A percentile compares a stretch with the other conserved stretches of the same genome.
Evolutionary conservation across 345 rosid genomes (phyloP).

Genomic region (Eucalyptus polybractea): DNA sequence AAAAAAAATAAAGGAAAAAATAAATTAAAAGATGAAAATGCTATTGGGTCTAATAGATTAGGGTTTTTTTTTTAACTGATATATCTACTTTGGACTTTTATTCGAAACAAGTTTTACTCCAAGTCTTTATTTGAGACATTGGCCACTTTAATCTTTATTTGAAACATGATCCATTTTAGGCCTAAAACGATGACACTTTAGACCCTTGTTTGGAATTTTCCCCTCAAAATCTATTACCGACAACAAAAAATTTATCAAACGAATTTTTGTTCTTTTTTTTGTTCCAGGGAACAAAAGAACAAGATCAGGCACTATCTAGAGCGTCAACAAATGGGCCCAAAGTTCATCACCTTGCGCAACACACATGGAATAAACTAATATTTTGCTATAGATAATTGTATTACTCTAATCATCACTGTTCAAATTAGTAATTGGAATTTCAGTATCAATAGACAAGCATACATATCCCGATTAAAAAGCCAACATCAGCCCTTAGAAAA

Average conservation of each 20-base stretch:
- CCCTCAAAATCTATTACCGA: fast-evolving
- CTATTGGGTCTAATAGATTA: fast-evolving
- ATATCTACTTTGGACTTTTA: fast-evolving
- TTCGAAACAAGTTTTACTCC: too few species aligned
- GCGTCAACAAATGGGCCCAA: fast-evolving
- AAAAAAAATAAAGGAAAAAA: too few species aligned
- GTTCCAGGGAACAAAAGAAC: fast-evolving
- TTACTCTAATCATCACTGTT: too few species aligned
- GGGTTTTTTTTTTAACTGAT: fast-evolving
- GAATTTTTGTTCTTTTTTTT: fast-evolving
- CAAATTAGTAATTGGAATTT: too few species aligned
- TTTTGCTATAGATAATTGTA: too few species aligned
- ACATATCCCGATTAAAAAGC: too few species aligned
- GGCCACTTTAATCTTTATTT: fast-evolving
- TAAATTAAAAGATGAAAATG: too few species aligned
- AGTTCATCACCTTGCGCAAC: fast-evolving
- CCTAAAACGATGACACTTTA: fast-evolving
- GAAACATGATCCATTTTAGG: fast-evolving
- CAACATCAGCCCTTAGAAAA: too few species aligned
- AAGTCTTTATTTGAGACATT: fast-evolving
- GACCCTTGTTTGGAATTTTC: fast-evolving
- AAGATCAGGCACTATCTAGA: fast-evolving
- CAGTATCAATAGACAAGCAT: too few species aligned
- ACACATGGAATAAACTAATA: too few species aligned
- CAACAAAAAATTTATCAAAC: too few species aligned